Percentiles rank a stretch among this genome's conserved stretches.
Conservation (phyloP, 2,329 filamentous ascomycete genomes). For the Tolypocladium inflatum region DNA sequence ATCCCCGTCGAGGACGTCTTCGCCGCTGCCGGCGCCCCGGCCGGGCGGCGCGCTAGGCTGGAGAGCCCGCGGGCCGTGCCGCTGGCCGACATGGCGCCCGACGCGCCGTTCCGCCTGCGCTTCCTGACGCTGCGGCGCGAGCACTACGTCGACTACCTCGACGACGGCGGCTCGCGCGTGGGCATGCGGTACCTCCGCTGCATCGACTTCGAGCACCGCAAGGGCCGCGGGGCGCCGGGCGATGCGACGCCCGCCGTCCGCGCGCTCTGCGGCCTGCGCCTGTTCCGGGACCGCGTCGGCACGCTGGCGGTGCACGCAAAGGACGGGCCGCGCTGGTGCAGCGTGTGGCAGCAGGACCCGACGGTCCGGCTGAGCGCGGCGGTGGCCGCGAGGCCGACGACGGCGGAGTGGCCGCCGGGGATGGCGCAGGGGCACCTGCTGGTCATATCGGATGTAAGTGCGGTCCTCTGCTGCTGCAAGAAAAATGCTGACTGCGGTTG, state of each 20-base stretch:
- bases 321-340: constrained; percentile 3
- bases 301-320: constrained; percentile 4
- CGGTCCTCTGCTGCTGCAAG: background rate
- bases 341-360: constrained; percentile 4
- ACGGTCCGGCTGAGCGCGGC: background rate
- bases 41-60: background rate
- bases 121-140: constrained; percentile 4
- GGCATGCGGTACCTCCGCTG: constrained; percentile 5
- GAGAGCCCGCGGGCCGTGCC: constrained; percentile 1
- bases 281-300: constrained; percentile 4
- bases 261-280: background rate
- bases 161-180: background rate
- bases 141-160: background rate
- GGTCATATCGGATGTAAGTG: constrained; percentile 2
- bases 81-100: background rate
- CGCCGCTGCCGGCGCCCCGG: background rate
- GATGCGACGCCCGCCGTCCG: background rate
- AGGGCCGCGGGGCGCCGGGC: background rate
- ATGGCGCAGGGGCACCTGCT: background rate
- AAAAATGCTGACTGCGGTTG: background rate
- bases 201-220: constrained; percentile 2
- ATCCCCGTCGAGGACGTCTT: constrained; percentile 5
- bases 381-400: background rate
- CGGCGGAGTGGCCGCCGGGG: constrained; percentile 1
- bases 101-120: constrained; percentile 3